Conservation (phyloP, 371 early-diverging fungal genomes). For the Mortierella sp. region DNA sequence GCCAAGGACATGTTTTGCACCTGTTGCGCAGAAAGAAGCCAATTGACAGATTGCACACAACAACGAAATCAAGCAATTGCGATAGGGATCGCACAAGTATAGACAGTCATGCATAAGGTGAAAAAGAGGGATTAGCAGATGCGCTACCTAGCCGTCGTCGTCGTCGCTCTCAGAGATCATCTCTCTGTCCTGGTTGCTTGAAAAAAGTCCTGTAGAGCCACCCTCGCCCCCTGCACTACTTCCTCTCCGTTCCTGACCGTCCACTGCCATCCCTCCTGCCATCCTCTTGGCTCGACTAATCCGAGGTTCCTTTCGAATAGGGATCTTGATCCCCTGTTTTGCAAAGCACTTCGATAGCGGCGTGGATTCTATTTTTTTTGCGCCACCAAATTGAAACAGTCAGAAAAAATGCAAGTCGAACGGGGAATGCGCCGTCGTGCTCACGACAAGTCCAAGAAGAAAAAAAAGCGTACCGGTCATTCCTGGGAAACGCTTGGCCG, state of each 20-base stretch:
- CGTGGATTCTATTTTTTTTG: slow-evolving; percentile 66
- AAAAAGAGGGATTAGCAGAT: not conserved
- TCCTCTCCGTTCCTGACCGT: not conserved
- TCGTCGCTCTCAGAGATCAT: slow-evolving; percentile 35
- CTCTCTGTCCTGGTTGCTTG: slow-evolving; percentile 13
- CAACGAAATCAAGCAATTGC: too few relatives aligned
- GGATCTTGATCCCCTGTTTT: slow-evolving; percentile 78
- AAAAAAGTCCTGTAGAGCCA: not conserved
- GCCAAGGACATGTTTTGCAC: not conserved
- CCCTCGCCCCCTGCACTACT: not conserved
- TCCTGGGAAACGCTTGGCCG: slow-evolving; percentile 77
- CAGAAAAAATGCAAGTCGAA: not conserved
- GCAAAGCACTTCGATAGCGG: slow-evolving; percentile 78
- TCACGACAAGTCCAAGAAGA: too few relatives aligned
- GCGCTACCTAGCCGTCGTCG: slow-evolving; percentile 19
- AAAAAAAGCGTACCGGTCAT: slow-evolving; percentile 69
- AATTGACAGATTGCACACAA: not conserved
- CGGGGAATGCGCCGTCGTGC: not conserved
- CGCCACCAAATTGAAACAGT: not conserved
- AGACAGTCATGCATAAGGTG: too few relatives aligned
- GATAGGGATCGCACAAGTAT: too few relatives aligned
- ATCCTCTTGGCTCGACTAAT: slow-evolving; percentile 21
- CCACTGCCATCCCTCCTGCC: slow-evolving; percentile 7
- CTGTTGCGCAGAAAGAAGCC: not conserved
- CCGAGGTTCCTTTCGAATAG: slow-evolving; percentile 68